phyloP scores from a whole-genome alignment of 2,329 filamentous ascomycete genomes.

The Lojkania enalia region DNA sequence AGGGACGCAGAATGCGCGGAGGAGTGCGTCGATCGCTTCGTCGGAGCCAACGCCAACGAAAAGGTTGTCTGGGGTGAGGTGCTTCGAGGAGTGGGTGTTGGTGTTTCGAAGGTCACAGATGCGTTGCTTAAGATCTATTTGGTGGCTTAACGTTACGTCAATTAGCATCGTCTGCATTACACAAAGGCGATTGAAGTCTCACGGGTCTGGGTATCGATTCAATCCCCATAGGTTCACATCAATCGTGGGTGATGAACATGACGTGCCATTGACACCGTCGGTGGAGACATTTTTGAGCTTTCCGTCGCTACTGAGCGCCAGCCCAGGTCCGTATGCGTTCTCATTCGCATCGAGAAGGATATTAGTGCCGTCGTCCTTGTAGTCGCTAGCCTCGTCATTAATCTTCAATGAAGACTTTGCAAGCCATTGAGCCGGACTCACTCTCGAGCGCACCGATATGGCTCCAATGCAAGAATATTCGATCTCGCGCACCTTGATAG shows the following conservation, averaged over 20 bases:
- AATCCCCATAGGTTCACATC: constrained; percentile 78
- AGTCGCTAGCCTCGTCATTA: constrained; percentile 67
- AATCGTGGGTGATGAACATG: constrained; percentile 49
- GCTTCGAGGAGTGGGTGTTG: constrained; percentile 73
- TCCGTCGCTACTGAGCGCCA: constrained; percentile 57
- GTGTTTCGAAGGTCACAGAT: constrained; percentile 89
- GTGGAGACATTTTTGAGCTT: constrained; percentile 49
- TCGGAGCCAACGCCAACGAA: constrained; percentile 97
- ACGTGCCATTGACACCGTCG: constrained; percentile 44
- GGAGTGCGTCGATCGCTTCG: constrained; percentile 91
- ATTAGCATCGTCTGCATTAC: background rate
- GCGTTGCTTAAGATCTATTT: constrained; percentile 79
- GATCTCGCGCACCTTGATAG: constrained; percentile 55
- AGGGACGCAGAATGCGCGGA: constrained; percentile 90
- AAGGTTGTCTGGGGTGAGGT: constrained; percentile 77
- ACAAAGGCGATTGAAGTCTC: constrained; percentile 22
- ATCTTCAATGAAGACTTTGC: constrained; percentile 6
- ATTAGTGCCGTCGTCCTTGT: constrained; percentile 97
- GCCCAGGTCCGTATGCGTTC: constrained; percentile 88
- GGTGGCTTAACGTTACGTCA: constrained; percentile 61
- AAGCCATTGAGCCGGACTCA: constrained; percentile 39
- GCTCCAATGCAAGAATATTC: constrained; percentile 57
- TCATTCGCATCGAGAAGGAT: constrained; percentile 97
- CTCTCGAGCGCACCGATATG: constrained; percentile 59
- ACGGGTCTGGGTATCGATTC: constrained; percentile 92